Base-by-base conservation (phyloP, 2,329 filamentous ascomycete genomes). In the Chaetothyriales sp. region DNA sequence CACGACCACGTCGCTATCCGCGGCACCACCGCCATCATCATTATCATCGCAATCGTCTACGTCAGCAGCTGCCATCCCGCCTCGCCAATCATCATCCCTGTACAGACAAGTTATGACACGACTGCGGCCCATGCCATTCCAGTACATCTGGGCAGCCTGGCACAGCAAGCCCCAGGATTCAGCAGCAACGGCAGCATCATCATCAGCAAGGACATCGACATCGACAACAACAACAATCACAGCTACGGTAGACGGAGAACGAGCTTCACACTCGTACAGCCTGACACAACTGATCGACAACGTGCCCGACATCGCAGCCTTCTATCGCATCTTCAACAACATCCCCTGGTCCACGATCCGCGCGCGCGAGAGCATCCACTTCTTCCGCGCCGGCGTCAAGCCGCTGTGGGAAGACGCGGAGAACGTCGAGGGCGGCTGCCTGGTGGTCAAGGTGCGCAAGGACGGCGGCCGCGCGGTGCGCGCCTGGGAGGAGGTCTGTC, bases 361-460 rank as follows among this genome's bases (percentile, higher is more conserved):
- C 68, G 81, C 85, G 73, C 81, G 83, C 62, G 84, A 89, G 69
- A 84, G 81, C 46, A 77, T 89, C 58, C 86, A 89, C 66, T 76
- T 89, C 58, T 89, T 89, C 74, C 88, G 88, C 67, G 75, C 80
- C 56, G 85, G 85, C 37, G 86, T 87, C 68, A 78, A 77, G 57
- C 85, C 85, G 52, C 73, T 88, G 60, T 89, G 85, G 85, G 85
- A 89, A 70, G 90, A 97, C 66, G 80, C 86, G 43, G 82, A 92
- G 62, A 95, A 95, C 69, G 74, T 84, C 54, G 77, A 82, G 56
- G 90, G 90, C 49, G 90, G 90, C 48, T 85, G 85, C 66, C 95
- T 88, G 88, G 94, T 88, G 19, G 94, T 97, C 69, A 82, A 89
- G 48, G 83, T 95, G 45, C 82, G 83, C 57, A 95, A 94, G 73